Evolutionary conservation across 2,329 filamentous ascomycete genomes (phyloP), one percentile per base, ranked within the genome.

Genomic region (Monilinia polystroma): DNA sequence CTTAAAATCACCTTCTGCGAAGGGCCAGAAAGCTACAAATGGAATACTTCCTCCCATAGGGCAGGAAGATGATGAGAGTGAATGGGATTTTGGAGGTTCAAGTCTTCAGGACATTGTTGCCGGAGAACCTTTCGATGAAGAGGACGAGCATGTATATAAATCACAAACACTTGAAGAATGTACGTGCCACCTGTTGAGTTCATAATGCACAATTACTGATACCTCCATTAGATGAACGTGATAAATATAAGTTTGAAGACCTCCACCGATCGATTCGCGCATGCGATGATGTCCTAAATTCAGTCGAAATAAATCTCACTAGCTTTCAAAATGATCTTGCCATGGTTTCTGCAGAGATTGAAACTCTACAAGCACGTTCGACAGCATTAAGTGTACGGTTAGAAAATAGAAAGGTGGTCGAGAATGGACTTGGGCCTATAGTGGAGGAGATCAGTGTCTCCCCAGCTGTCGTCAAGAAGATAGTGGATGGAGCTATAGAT

Each of bases 241-340:
- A 97, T 71, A 91, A 90, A 77, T 83, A 89, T 74, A 93, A 90
- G 74, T 96, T 96, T 73, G 90, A 97, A 77, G 92, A 96, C 66
- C 83, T 99, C 53, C 95, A 98, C 78, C 87, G 85, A 74, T 96
- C 93, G 4, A 98, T 99, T 74, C 79, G 83, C 76, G 91, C 92
- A 62, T 99, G 94, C 80, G 95, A 99, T 78, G 90, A 96, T 76
- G 92, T 98, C 62, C 84, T 98, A 56, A 91, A 89, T 78, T 97
- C 93, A 0, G 95, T 99, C 65, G 94, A 99, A 80, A 88, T 87
- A 43, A 98, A 97, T 76, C 83, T 99, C 64, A 91, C 91, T 49
- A 94, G 89, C 77, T 99, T 99, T 76, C 93, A 96, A 76, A 91
- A 93, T 68, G 96, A 99, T 77, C 85, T 99, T 14, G 94, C 92